Evolutionary conservation across 208 protist genomes (phyloP), one percentile per base, ranked within the genome.

Genomic region (Acanthamoeba culbertsoni): DNA sequence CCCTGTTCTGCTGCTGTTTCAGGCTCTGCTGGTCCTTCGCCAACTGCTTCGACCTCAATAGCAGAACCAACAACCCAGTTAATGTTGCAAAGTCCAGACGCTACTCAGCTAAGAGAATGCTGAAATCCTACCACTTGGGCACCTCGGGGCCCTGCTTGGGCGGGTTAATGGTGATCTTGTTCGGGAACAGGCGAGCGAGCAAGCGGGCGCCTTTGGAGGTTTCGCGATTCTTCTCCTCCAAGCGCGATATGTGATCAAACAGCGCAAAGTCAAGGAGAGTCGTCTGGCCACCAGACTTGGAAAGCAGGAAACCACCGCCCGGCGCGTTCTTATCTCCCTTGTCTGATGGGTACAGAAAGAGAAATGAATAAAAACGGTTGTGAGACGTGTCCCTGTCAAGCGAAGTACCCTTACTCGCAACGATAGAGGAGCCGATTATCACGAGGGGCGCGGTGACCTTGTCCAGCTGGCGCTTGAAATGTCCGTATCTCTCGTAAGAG

Each of bases 1-100:
- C 20, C 75, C 20, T 45, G 75, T 95, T 95, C 48, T 92, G 88
- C 46, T 92, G 62, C 88, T 62, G 88, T 33, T 55, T 45, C 46
- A 92, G 48, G 28, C 45, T n/a, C 63, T 92, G 62, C 62, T 92
- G 55, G 26, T 92, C 88, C 45, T 79, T 92, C 6, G 62, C 28
- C 16, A 92, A 79, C 14, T 92, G 88, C 45, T 92, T 71, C 31
- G 73, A 55, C 73, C 73, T 84, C 20, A n/a, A n/a, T n/a, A n/a
- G n/a, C n/a, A n/a, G n/a, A n/a, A n/a, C n/a, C n/a, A n/a, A n/a
- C n/a, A n/a, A n/a, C n/a, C n/a, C n/a, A n/a, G n/a, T n/a, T n/a
- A n/a, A n/a, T 59, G 51, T 59, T 23, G 23, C 14, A 59, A n/a
- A 59, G 16, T 59, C 16, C 51, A 53, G 28, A 71, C 33, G 16